Base-by-base conservation (phyloP, 192 early-diverging fungal species). In the Spizellomyces punctatus region DNA sequence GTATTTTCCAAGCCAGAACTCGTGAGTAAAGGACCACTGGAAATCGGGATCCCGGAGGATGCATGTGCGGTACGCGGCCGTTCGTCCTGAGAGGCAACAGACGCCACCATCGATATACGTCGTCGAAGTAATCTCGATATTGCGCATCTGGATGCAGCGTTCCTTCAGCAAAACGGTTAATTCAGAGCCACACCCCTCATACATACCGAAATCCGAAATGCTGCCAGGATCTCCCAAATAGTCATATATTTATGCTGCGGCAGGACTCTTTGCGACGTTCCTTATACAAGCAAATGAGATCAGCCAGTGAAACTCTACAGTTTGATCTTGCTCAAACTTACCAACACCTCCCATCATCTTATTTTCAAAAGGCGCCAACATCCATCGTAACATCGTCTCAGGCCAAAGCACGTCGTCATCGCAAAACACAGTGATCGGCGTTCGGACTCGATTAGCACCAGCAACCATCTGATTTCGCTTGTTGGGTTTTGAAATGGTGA, bases 91-190 rank as follows among this genome's bases (percentile, higher is more conserved):
- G 41, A 91, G 67, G 78, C 90, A 91, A 60, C 89, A 90, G 14
- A 91, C 83, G 10, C 90, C 90, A 36, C 90, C 90, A 57, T 91
- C 90, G 50, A 91, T 91, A 64, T 91, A 88, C 0, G 90, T 90
- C 22, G 89, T 87, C 0, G 90, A 83, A 4, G 89, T 88, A 65
- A 91, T 88, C 65, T 91, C 90, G 60, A 91, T 88, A 58, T 91
- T 91, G 10, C 90, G 82, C 63, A 89, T 88, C 79, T 81, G 69
- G 1, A 41, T n/a, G n/a, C 43, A 6, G 22, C n/a, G 6, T 5
- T 42, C 10, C 17, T 42, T 46, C 5, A 14, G 43, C 44, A 46
- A 14, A 64, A 14, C 46, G n/a, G 9, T 60, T 9, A 19, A 41
- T 41, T 61, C 7, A 6, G 7, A 56, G 0, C 44, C 4, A 16